phyloP scores from a whole-genome alignment of 2,329 filamentous ascomycete species.

The Trichoderma harzianum region DNA sequence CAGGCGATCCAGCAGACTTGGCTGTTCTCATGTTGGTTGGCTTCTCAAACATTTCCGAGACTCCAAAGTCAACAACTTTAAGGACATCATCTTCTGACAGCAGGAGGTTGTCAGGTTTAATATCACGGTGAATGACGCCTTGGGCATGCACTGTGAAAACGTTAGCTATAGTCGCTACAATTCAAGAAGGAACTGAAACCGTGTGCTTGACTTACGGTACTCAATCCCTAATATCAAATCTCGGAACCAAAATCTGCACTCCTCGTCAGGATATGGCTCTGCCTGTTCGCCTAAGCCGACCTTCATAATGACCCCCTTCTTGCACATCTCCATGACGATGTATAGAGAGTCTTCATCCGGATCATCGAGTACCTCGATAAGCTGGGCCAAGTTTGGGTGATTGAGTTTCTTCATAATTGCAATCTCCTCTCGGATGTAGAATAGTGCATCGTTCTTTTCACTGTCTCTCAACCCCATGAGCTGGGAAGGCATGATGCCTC shows the following conservation, averaged over 20 bases:
- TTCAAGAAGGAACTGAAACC: background rate
- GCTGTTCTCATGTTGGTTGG: constrained; percentile 78
- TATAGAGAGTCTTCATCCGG: constrained; percentile 94
- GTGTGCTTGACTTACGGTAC: constrained; percentile 59
- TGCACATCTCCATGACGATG: constrained; percentile 99
- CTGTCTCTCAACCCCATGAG: constrained; percentile 37
- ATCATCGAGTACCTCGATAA: constrained; percentile 94
- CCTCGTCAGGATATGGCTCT: constrained; percentile 76
- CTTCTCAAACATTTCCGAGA: constrained; percentile 97
- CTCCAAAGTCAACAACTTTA: constrained; percentile 98
- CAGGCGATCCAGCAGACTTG: constrained; percentile 91
- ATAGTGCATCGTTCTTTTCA: constrained; percentile 68
- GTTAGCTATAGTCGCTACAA: background rate
- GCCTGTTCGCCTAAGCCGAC: constrained; percentile 82
- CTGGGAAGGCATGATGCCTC: constrained; percentile 22
- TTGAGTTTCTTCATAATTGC: constrained; percentile 99
- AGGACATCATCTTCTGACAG: constrained; percentile 88
- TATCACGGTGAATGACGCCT: constrained; percentile 91
- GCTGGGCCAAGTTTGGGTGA: constrained; percentile 86
- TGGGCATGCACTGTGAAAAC: constrained; percentile 72
- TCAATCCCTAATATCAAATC: constrained; percentile 94
- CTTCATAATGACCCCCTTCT: constrained; percentile 96
- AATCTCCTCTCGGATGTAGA: constrained; percentile 91
- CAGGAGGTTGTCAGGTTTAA: constrained; percentile 95
- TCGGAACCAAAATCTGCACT: constrained; percentile 87